phyloP scores from a whole-genome alignment of 305 asterid genomes.

The Fraxinus xanthoxyloides region DNA sequence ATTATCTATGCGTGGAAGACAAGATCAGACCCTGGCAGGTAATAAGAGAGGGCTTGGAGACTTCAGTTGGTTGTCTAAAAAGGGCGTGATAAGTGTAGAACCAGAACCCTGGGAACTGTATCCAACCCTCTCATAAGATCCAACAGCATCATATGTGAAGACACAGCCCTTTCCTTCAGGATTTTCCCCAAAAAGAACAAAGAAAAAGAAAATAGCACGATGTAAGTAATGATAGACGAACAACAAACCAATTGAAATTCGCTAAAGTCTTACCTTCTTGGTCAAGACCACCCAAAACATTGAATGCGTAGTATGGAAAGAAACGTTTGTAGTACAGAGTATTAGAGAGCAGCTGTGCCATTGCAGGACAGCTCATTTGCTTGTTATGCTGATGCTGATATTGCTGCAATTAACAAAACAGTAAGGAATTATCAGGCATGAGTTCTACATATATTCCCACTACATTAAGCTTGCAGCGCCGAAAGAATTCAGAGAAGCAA shows the following conservation, averaged over 20 bases:
- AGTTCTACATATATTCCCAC: background rate
- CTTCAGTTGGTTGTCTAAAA: slow-evolving; percentile 88
- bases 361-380: slow-evolving; percentile 75
- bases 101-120: slow-evolving; percentile 98
- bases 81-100: slow-evolving; percentile 83
- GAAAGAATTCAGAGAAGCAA: background rate
- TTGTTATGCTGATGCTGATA: slow-evolving; percentile 91
- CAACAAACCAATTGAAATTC: background rate
- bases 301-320: slow-evolving; percentile 90
- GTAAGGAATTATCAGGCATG: background rate
- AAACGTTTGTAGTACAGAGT: slow-evolving; percentile 89
- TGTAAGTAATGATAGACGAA: background rate
- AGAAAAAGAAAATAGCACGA: background rate
- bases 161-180: slow-evolving; percentile 85
- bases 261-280: slow-evolving; percentile 54
- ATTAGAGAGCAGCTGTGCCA: slow-evolving; percentile 90
- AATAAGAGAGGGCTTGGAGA: slow-evolving; percentile 85
- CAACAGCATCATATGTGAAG: slow-evolving; percentile 95
- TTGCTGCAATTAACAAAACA: background rate
- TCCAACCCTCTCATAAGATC: slow-evolving; percentile 98
- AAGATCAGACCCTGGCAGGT: slow-evolving; percentile 60
- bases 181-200: slow-evolving; percentile 12
- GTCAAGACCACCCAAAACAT: slow-evolving; percentile 93
- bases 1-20: background rate
- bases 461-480: background rate